Evolutionary conservation across 2,329 filamentous ascomycete species (phyloP), one percentile per base, ranked within the genome.

Genomic region (Scytalidium lignicola): DNA sequence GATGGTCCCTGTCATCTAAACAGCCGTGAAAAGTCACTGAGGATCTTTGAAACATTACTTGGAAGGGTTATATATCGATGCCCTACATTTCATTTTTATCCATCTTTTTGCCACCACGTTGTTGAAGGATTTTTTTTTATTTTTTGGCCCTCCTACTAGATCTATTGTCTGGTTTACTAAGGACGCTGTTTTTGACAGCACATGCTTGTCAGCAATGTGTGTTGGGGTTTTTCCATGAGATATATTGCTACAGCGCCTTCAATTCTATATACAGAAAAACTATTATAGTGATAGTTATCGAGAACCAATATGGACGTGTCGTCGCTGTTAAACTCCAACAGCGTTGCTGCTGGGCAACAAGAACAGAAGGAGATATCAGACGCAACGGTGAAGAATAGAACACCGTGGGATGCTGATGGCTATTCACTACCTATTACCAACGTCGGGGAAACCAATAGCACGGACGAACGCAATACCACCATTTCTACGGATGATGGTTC

Each of bases 321-420:
- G 18, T 63, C 62, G 9, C 52, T 66, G 41, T 54, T 66, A 51
- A 66, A 65, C 50, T 54, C 53, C 9, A 59, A 55, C 46, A 53
- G 57, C 17, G 39, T 50, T 49, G 57, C 60, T 57, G 56, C 51
- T 55, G 62, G 57, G 49, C 62, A 61, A 55, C 58, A 57, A 44
- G 15, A 52, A 49, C 19, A 42, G 48, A 41, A 48, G 43, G 49
- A 53, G 50, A 52, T 50, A 10, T 19, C 17, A 19, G 45, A 19
- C 32, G 49, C 49, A 9, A 55, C 53, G 15, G 51, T 55, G n/a
- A 51, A 59, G 32, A 66, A 55, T 54, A 56, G 63, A 44, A 66
- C 61, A 9, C 63, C 63, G 40, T 66, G 64, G 63, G 63, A 67
- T 51, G 63, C 63, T 18, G 64, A 61, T 47, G 64, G 64, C 40